Evolutionary conservation across 805 yeast genomes (phyloP).

Genomic region (Hanseniaspora clermontiae): DNA sequence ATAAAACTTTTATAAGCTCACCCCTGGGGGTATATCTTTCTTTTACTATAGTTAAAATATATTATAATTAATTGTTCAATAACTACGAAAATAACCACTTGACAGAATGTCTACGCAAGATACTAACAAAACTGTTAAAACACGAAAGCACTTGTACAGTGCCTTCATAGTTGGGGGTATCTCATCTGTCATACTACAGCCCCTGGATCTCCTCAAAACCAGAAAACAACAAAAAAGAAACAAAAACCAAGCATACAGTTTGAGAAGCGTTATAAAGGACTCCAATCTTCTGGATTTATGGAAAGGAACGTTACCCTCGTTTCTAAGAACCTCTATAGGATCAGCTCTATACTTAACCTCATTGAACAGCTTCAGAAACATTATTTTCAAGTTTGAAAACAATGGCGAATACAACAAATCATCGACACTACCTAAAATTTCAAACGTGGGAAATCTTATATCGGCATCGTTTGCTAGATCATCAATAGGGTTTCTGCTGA

Average conservation of each 20-base stretch:
- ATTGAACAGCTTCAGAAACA: slow-evolving; percentile 45
- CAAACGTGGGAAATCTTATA: slow-evolving; percentile 53
- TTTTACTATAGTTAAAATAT: too few species aligned
- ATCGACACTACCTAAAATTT: slow-evolving; percentile 54
- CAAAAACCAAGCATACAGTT: slow-evolving; percentile 17
- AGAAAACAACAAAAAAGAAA: slow-evolving; percentile 54
- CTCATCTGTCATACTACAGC: slow-evolving; percentile 71
- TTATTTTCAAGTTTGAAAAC: slow-evolving; percentile 16
- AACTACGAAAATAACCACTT: neutral
- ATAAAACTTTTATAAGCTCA: too few species aligned
- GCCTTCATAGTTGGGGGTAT: slow-evolving; percentile 80
- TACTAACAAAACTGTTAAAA: neutral
- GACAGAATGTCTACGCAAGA: neutral
- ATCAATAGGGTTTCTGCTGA: slow-evolving; percentile 68
- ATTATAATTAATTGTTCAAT: neutral
- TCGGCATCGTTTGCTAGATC: slow-evolving; percentile 75
- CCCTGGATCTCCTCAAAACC: slow-evolving; percentile 79
- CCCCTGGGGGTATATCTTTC: too few species aligned
- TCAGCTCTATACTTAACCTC: slow-evolving; percentile 74
- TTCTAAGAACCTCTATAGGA: slow-evolving; percentile 79
- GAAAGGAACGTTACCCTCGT: slow-evolving; percentile 91
- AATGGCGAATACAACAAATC: slow-evolving; percentile 19
- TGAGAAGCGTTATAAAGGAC: slow-evolving; percentile 20
- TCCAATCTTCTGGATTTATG: slow-evolving; percentile 43
- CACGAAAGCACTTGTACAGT: slow-evolving; percentile 45